phyloP scores from a whole-genome alignment of 73 alveolate species.

The Paramecium sonneborni region DNA sequence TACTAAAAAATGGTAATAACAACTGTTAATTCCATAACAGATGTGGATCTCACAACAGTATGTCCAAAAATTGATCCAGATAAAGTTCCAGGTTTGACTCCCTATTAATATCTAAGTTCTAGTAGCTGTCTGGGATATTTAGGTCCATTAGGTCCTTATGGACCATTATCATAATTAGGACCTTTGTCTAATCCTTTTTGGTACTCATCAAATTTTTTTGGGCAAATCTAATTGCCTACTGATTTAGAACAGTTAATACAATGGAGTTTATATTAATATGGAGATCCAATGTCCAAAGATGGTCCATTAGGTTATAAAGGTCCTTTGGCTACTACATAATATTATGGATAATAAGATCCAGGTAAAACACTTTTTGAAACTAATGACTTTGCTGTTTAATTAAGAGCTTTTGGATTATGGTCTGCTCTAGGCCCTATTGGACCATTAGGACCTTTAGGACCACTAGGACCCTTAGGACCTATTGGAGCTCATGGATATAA shows the following conservation, averaged over 20 bases:
- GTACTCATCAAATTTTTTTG: background rate
- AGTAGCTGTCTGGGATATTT: slow-evolving; percentile 44
- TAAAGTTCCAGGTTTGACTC: slow-evolving; percentile 48
- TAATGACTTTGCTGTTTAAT: slow-evolving; percentile 60
- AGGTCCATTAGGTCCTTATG: slow-evolving; percentile 57
- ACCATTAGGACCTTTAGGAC: background rate
- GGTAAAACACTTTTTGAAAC: slow-evolving; percentile 50
- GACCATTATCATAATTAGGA: slow-evolving; percentile 27
- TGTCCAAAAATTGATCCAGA: slow-evolving; percentile 39
- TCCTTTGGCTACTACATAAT: slow-evolving; percentile 40
- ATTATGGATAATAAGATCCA: slow-evolving; percentile 61
- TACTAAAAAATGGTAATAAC: background rate
- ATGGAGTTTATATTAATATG: background rate
- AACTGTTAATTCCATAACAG: background rate
- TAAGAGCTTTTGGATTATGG: slow-evolving; percentile 69
- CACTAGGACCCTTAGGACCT: slow-evolving; percentile 66
- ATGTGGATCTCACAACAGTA: background rate
- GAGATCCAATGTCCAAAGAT: background rate
- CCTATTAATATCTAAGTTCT: slow-evolving; percentile 4
- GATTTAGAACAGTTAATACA: background rate
- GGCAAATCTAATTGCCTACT: background rate
- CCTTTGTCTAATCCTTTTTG: slow-evolving; percentile 24
- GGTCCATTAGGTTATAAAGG: slow-evolving; percentile 60
- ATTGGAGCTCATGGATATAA: slow-evolving; percentile 67
- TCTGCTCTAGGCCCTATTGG: slow-evolving; percentile 16